Evolutionary conservation across 805 yeast species (phyloP), one percentile per base, ranked within the genome.

Genomic region (Suhomyces prunicola): DNA sequence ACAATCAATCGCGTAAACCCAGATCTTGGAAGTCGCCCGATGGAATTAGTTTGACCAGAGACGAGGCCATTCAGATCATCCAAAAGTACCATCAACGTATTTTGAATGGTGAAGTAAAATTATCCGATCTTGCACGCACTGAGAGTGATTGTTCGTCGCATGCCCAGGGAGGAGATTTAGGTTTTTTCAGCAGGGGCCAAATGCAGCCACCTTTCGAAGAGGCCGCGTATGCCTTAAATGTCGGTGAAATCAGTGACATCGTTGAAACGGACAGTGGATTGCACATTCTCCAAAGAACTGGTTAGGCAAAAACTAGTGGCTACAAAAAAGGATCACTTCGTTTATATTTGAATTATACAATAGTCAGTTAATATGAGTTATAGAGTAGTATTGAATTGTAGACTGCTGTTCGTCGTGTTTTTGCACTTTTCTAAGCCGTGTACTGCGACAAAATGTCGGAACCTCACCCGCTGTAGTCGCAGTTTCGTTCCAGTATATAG

Each of bases 171-270:
- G 99, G 99, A 46, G 99, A 94, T 68, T 77, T 94, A 61, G 98
- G 99, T 0, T 84, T 73, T 64, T 94, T 94, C 65, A 90, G 88
- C 23, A 84, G 79, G 55, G 97, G 97, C 40, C 91, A 87, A 61
- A 94, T 94, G 99, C 98, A 94, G 70, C 97, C 97, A 35, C 73
- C 87, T 54, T 94, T 94, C 65, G 99, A 94, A 70, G 85, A 85
- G 54, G 96, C 94, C 2, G 86, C 97, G 1, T 93, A 88, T 67
- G 85, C 72, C 4, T 74, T 94, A 58, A 83, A 88, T 58, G 85
- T 90, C 19, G 97, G 97, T 19, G 94, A 92, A 65, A 68, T 88
- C 45, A 86, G 94, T 63, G 88, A 83, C 44, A 82, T 91, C 26
- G 88, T 94, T 13, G 97, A 91, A 71, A 83, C 92, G 15, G 96